A percentile compares a stretch with the other conserved stretches of the same genome.
These are phyloP conservation scores for Amylostereum areolatum DNA, from an alignment of 1,284 basidiomycete species.

Conservation along the genomic window DNA sequence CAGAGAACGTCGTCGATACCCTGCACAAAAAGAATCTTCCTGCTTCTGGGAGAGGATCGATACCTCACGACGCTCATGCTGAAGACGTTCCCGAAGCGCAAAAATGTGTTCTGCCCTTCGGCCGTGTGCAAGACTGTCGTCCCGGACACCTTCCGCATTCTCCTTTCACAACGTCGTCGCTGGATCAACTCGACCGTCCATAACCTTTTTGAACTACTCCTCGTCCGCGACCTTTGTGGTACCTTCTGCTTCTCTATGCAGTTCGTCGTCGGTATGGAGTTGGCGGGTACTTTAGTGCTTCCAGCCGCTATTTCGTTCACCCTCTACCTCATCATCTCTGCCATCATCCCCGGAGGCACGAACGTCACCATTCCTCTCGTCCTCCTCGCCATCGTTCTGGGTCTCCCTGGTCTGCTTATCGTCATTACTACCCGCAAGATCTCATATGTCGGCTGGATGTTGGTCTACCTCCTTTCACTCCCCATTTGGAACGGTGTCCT, in stretches of 20 bases:
- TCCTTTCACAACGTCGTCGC: constrained; percentile 94
- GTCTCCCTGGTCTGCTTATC: constrained; percentile 92
- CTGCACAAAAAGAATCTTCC: constrained; percentile 98
- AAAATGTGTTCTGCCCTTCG: constrained; percentile 98
- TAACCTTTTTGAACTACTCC: constrained; percentile 90
- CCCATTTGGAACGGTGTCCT: constrained; percentile 96
- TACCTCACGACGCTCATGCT: constrained; percentile 95
- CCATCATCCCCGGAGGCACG: constrained; percentile 75
- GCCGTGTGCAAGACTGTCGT: constrained; percentile 98
- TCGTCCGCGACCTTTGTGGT: constrained; percentile 92
- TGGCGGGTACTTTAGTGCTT: constrained; percentile 91
- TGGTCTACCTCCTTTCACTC: constrained; percentile 88
- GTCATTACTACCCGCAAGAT: constrained; percentile 92
- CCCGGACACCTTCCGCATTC: constrained; percentile 90
- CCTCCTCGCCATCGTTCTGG: constrained; percentile 89
- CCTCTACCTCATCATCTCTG: constrained; percentile 83
- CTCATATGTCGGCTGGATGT: constrained; percentile 95
- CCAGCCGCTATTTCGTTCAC: constrained; percentile 98
- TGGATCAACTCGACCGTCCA: constrained; percentile 99
- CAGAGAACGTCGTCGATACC: constrained; percentile 96
- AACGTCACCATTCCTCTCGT: constrained; percentile 92
- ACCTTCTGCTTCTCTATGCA: constrained; percentile 98
- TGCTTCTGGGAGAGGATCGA: constrained; percentile 97
- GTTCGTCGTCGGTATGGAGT: constrained; percentile 97
- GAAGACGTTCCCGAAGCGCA: constrained; percentile 98